Evolutionary conservation across 2,329 filamentous ascomycete species (phyloP).

Genomic region (Fusarium scirpi): DNA sequence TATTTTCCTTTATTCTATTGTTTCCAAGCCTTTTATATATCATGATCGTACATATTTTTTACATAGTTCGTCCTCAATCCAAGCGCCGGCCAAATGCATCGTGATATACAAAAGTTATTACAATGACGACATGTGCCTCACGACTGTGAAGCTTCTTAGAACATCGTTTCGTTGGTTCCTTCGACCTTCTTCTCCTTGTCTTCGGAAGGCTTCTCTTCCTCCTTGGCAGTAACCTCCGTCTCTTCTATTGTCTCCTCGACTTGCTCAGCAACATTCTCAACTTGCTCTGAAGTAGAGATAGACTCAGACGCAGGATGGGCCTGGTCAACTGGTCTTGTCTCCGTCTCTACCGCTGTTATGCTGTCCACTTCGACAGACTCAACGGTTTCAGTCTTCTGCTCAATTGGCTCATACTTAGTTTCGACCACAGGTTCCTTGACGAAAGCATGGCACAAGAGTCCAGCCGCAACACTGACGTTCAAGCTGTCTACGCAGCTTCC

Average conservation of each 20-base stretch:
- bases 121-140: conserved; percentile 9
- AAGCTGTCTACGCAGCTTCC: conserved; percentile 81
- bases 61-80: conserved; percentile 5
- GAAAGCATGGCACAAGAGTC: conserved; percentile 78
- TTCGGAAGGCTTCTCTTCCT: conserved; percentile 13
- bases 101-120: conserved; percentile 39
- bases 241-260: neutral
- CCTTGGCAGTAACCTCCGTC: neutral
- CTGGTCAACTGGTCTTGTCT: neutral
- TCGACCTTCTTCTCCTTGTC: conserved; percentile 23
- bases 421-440: conserved; percentile 55
- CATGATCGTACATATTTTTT: conserved; percentile 24
- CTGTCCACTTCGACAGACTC: neutral
- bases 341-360: neutral
- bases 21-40: conserved; percentile 27
- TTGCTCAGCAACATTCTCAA: conserved; percentile 1
- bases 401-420: conserved; percentile 21
- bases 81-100: conserved; percentile 35
- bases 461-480: conserved; percentile 92
- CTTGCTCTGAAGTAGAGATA: neutral
- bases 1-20: conserved; percentile 1
- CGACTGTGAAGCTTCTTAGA: conserved; percentile 16
- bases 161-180: conserved; percentile 23
- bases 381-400: neutral
- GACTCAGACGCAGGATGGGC: neutral